Evolutionary conservation across 2,329 filamentous ascomycete genomes (phyloP), one percentile per base, ranked within the genome.

Genomic region (Scleromitrula shiraiana): DNA sequence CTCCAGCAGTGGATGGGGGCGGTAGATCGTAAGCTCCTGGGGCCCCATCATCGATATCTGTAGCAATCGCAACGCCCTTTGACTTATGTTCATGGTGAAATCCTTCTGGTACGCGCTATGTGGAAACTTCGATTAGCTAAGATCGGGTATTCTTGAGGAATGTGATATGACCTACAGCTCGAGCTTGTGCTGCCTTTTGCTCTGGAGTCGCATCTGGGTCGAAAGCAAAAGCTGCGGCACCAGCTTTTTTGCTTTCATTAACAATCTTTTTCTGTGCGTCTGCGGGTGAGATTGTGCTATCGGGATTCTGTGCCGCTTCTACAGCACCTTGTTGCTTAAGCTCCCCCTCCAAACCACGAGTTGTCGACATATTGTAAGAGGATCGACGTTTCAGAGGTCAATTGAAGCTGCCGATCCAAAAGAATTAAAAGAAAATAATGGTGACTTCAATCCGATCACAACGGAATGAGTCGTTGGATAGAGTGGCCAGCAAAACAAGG

Each of bases 151-250:
- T 23, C 20, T 15, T 10, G 17, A 20, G 50, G 20, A 36, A 2
- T 20, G 15, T n/a, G 5, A 22, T 41, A 39, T 38, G 30, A 74
- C 83, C 60, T 75, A 95, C 88, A 63, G 82, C 78, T 74, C 77
- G 74, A 19, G 85, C 83, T 64, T 90, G 86, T 26, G 83, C 83
- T 52, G 78, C 83, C 72, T 98, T 98, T 67, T 95, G 76, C 64
- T 89, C 87, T 1, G 84, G 76, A 36, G 76, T 83, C 35, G 89
- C 90, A 71, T 95, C 70, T 1, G 93, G 88, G 63, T 98, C 78
- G 69, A 97, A 98, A 53, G 82, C 78, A 64, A 86, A 93, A 54
- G 88, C 90, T 24, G 83, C 71, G 20, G 85, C 79, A 35, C 93
- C 93, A 10, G 84, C 87, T 60, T 85, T 83, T 61, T 76, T 80